Evolutionary conservation across 305 asterid genomes (phyloP), one percentile per base, ranked within the genome.

Genomic region (Solanum chacoense): DNA sequence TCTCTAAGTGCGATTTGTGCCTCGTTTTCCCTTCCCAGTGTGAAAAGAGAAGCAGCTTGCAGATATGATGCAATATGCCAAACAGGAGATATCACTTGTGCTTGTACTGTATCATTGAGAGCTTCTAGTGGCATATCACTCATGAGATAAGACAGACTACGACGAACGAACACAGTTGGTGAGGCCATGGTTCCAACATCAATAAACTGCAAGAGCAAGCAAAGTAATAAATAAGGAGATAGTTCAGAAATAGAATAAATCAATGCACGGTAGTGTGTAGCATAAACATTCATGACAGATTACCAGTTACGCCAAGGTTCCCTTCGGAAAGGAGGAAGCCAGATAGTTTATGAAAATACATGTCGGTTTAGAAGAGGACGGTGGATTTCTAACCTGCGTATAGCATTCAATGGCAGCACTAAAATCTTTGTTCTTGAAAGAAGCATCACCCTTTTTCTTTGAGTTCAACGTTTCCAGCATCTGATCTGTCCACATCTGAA

Each of bases 401-500:
- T 95, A 97, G 91, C 96, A 94, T 32, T 96, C 98, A 50, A 95
- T 93, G 63, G 98, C 98, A 88, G 94, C 94, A 91, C 90, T 93
- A 40, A 93, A 93, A 87, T 97, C 98, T 91, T 96, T 97, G 65
- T 94, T 96, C 75, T 96, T 95, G 92, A 96, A 97, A 87, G 99
- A 96, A 86, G 20, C 91, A 80, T 97, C 98, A n/a, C 98, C 98
- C 92, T 96, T 97, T 90, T 96, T 96, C 96, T 96, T 97, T 24
- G 98, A 95, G 95, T 88, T 94, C 92, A 97, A 90, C 0, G 98
- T 97, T n/a, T 96, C 99, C 94, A 96, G 99, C 99, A 94, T 95
- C 91, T 95, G 98, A 90, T 96, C 94, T 86, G 99, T 94, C 98
- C 98, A 97, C 98, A 96, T 94, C 93, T 96, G 98, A 93, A 97